Evolutionary conservation across 768 basidiomycete genomes (phyloP).

Genomic region (Kwoniella newhampshirensis): DNA sequence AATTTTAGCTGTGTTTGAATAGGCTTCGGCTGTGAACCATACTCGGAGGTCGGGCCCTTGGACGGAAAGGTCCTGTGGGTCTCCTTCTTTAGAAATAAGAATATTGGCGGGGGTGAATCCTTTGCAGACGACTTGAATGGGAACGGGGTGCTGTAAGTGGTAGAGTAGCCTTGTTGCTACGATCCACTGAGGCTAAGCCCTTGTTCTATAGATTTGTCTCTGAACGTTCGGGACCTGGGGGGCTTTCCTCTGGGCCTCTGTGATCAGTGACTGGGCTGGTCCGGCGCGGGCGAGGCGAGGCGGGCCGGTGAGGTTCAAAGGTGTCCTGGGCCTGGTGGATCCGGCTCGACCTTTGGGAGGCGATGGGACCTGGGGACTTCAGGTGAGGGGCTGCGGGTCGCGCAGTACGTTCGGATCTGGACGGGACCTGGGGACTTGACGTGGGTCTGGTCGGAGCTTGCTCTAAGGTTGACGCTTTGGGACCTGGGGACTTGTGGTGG

Average conservation of each 20-base stretch:
- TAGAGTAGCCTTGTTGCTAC: slow-evolving; percentile 77
- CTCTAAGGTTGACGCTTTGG: too few relatives aligned
- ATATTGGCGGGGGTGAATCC: slow-evolving; percentile 72
- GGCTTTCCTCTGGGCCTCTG: slow-evolving; percentile 5
- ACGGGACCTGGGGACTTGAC: too few relatives aligned
- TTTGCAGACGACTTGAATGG: slow-evolving; percentile 77
- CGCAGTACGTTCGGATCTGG: too few relatives aligned
- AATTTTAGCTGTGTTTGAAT: slow-evolving; percentile 65
- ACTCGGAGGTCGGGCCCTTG: slow-evolving; percentile 58
- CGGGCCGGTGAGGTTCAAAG: not conserved
- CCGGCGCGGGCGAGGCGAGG: not conserved
- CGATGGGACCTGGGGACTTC: not conserved
- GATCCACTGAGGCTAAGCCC: slow-evolving; percentile 72
- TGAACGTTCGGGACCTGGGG: slow-evolving; percentile 12
- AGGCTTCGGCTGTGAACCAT: slow-evolving; percentile 71
- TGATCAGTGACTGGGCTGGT: too few relatives aligned
- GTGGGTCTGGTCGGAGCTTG: too few relatives aligned
- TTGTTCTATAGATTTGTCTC: slow-evolving; percentile 67
- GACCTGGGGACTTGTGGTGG: too few relatives aligned
- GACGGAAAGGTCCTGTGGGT: slow-evolving; percentile 58
- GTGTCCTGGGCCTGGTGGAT: too few relatives aligned
- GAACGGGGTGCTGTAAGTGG: slow-evolving; percentile 72
- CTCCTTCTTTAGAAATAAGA: slow-evolving; percentile 62
- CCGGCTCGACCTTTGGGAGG: too few relatives aligned
- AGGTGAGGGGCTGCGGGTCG: not conserved